phyloP scores from a whole-genome alignment of 1,139 yeast species.

The Suhomyces bribrorum region DNA sequence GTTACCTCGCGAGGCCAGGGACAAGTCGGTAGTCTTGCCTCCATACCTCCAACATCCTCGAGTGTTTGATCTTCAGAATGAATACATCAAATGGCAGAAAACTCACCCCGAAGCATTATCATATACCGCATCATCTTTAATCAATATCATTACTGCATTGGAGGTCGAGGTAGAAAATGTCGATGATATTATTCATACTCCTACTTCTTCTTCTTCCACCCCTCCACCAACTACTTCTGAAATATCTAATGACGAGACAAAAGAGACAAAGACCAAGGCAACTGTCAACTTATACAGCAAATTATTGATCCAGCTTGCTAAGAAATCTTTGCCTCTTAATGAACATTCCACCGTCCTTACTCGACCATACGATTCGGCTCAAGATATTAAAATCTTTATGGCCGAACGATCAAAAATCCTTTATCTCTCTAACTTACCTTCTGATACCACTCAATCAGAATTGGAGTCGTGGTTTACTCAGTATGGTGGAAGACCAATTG shows the following conservation, averaged over 20 bases:
- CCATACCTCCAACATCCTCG: constrained; percentile 73
- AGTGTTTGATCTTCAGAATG: constrained; percentile 74
- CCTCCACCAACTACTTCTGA: constrained; percentile 16
- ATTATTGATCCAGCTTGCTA: constrained; percentile 52
- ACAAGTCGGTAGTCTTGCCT: constrained; percentile 71
- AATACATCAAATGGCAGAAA: constrained; percentile 69
- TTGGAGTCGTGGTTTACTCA: constrained; percentile 90
- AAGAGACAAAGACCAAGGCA: constrained; percentile 17
- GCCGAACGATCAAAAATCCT: constrained; percentile 77
- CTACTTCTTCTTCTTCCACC: constrained; percentile 13
- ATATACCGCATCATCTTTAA: constrained; percentile 50
- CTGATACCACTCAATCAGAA: constrained; percentile 87
- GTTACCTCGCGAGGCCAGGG: constrained; percentile 78
- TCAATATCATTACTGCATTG: constrained; percentile 58
- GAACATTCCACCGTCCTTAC: constrained; percentile 60
- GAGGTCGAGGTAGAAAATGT: constrained; percentile 46
- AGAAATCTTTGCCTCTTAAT: constrained; percentile 55
- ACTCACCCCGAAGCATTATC: constrained; percentile 60
- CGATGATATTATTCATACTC: constrained; percentile 13
- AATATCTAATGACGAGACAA: background rate
- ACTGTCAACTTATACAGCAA: constrained; percentile 33
- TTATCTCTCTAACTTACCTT: constrained; percentile 74
- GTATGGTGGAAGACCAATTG: constrained; percentile 81
- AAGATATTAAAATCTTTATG: constrained; percentile 68
- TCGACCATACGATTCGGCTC: constrained; percentile 71